A percentile compares a stretch with the other conserved stretches of the same genome.
Evolutionary conservation across 2,329 filamentous ascomycete genomes (phyloP).

Genomic region (Trichophyton benhamiae): DNA sequence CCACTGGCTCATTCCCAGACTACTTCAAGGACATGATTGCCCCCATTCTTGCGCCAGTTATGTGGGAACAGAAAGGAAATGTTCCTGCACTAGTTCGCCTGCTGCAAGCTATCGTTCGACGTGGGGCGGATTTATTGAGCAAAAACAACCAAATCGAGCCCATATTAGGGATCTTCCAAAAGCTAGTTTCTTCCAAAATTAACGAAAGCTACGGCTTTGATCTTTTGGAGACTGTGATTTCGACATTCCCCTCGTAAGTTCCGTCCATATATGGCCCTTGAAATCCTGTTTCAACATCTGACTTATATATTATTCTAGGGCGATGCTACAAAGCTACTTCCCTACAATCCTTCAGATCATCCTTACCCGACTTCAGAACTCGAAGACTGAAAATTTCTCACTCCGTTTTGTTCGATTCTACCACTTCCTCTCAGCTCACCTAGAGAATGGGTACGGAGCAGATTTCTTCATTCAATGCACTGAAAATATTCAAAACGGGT

Average conservation of each 20-base stretch:
- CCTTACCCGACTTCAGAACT: conserved; percentile 59
- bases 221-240: conserved; percentile 68
- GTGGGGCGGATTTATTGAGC: conserved; percentile 59
- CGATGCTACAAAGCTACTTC: conserved; percentile 63
- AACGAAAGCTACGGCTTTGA: conserved; percentile 84
- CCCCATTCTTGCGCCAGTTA: conserved; percentile 63
- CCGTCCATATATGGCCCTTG: neutral
- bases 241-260: conserved; percentile 58
- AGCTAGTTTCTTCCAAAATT: conserved; percentile 65
- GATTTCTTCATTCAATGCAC: conserved; percentile 83
- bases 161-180: conserved; percentile 92
- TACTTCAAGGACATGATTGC: conserved; percentile 69
- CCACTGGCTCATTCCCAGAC: conserved; percentile 61
- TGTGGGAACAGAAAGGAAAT: conserved; percentile 90
- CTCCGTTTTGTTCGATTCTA: conserved; percentile 87
- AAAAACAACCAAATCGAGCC: conserved; percentile 71
- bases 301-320: conserved; percentile 29
- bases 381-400: conserved; percentile 71
- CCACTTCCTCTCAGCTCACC: conserved; percentile 71
- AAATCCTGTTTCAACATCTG: neutral
- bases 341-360: conserved; percentile 67
- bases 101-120: conserved; percentile 69
- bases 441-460: conserved; percentile 71
- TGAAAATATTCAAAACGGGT: conserved; percentile 64
- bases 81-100: conserved; percentile 82